Evolutionary conservation across 2,329 filamentous ascomycete genomes (phyloP).

Genomic region (Tolypocladium amazonense): DNA sequence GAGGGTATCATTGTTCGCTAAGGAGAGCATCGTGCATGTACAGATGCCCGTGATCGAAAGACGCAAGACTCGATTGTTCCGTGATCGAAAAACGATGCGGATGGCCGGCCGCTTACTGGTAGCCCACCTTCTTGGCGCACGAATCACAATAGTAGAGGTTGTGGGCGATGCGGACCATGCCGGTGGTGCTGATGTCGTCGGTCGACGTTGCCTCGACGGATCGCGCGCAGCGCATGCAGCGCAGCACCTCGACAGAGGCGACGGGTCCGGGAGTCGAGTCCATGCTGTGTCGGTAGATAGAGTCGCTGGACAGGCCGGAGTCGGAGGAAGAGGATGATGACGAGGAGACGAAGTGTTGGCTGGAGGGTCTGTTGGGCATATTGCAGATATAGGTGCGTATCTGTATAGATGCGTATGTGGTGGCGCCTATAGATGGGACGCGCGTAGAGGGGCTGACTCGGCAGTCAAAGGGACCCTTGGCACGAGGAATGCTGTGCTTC

Average conservation of each 20-base stretch:
- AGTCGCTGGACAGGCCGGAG: slow-evolving; percentile 26
- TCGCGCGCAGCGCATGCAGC: slow-evolving; percentile 51
- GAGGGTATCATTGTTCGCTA: not conserved
- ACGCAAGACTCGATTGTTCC: not conserved
- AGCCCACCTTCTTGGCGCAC: slow-evolving; percentile 54
- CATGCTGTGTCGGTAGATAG: slow-evolving; percentile 34
- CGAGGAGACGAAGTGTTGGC: slow-evolving; percentile 10
- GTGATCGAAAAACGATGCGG: not conserved
- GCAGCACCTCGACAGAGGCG: slow-evolving; percentile 47
- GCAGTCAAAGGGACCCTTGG: not conserved
- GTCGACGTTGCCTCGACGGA: slow-evolving; percentile 50
- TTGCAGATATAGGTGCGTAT: not conserved
- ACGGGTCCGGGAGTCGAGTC: slow-evolving; percentile 30
- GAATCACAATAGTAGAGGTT: slow-evolving; percentile 57
- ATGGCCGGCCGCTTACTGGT: slow-evolving; percentile 34
- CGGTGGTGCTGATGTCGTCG: slow-evolving; percentile 45
- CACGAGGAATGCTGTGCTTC: not conserved
- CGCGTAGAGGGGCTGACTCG: not conserved
- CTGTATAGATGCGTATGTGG: not conserved
- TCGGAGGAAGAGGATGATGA: slow-evolving; percentile 24
- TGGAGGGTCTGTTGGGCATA: slow-evolving; percentile 7
- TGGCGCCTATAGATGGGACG: not conserved
- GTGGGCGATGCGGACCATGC: slow-evolving; percentile 55
- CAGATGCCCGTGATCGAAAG: not conserved
- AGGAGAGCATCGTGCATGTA: not conserved